phyloP scores from a whole-genome alignment of 129 eudicot species.

The Chrysanthemum lavandulifolium region DNA sequence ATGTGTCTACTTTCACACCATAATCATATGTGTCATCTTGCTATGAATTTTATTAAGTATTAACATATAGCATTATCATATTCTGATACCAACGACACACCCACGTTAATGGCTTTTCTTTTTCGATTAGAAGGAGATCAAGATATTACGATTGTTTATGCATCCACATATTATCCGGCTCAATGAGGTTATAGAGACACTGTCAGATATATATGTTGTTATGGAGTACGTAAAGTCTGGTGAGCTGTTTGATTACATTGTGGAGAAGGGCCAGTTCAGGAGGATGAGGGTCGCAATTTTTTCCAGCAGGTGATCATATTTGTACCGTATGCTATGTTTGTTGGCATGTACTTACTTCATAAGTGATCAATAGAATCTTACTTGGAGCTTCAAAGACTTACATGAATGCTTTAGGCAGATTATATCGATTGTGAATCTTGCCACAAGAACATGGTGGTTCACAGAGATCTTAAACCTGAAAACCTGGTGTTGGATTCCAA shows the following conservation, averaged over 20 bases:
- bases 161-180: too few species aligned
- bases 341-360: conserved; percentile 13
- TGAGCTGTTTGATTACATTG: conserved; percentile 94
- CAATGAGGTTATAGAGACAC: too few species aligned
- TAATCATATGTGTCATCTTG: too few species aligned
- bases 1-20: too few species aligned
- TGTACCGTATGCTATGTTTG: background rate
- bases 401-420: conserved; percentile 47
- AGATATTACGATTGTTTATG: too few species aligned
- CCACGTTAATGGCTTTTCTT: too few species aligned
- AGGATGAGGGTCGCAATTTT: conserved; percentile 87
- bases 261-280: conserved; percentile 94
- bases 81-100: too few species aligned
- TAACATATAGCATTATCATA: too few species aligned
- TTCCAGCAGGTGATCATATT: conserved; percentile 72
- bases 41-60: too few species aligned
- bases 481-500: conserved; percentile 89
- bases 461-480: conserved; percentile 92
- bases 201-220: too few species aligned
- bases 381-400: background rate
- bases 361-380: conserved; percentile 1
- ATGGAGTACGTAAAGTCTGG: conserved; percentile 96
- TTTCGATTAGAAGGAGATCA: too few species aligned
- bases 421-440: conserved; percentile 93
- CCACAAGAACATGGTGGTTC: conserved; percentile 98